Percentiles rank a stretch among this genome's conserved stretches.
Conservation (phyloP, 306 rosid species). For the Trichosanthes truncata region DNA sequence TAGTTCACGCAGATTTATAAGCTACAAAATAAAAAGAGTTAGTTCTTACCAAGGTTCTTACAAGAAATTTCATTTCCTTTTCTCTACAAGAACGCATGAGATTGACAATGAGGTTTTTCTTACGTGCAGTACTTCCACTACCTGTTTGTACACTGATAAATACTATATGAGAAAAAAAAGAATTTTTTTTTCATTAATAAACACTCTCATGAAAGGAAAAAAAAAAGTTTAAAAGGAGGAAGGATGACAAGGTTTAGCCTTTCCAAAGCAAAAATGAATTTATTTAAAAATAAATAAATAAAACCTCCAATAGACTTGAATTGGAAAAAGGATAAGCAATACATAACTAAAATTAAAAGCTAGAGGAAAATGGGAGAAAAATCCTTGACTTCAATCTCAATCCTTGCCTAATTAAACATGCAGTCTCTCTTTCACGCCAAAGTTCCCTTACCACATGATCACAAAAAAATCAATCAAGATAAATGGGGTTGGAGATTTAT, state of each 20-base stretch:
- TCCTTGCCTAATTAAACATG: background rate
- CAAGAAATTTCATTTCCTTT: conserved; percentile 89
- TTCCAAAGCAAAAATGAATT: background rate
- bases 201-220: background rate
- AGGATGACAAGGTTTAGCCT: background rate
- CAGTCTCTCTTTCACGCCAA: background rate
- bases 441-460: background rate
- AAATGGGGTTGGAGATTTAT: too few relatives aligned
- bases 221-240: background rate
- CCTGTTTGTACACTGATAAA: conserved; percentile 83
- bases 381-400: background rate
- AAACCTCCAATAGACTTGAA: background rate
- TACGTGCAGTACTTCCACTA: conserved; percentile 67
- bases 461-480: too few relatives aligned
- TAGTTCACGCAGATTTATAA: background rate
- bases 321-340: background rate
- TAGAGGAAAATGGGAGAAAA: background rate
- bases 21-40: background rate
- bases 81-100: conserved; percentile 85
- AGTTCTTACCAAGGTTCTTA: conserved; percentile 77
- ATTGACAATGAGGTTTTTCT: conserved; percentile 67
- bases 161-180: conserved; percentile 25
- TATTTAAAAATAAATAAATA: background rate
- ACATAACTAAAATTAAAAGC: background rate
- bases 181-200: background rate